These are phyloP conservation scores for Mrakia hoshinonis DNA, from an alignment of 768 basidiomycete species.

Conservation along the genomic window DNA sequence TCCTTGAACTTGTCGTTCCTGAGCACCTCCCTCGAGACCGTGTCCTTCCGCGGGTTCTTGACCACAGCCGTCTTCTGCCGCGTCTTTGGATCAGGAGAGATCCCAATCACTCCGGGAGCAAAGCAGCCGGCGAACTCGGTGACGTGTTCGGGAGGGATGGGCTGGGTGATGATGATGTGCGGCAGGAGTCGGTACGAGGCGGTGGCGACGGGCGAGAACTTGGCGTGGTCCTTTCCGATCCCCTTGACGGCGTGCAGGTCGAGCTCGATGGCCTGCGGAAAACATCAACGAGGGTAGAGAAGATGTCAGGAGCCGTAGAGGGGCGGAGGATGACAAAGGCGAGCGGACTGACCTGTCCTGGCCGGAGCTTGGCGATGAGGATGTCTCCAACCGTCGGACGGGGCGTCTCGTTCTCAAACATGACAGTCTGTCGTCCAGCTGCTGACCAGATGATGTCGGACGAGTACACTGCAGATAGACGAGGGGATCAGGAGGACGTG, in stretches of 20 bases:
- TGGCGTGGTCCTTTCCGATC: constrained; percentile 88
- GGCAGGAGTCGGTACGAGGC: constrained; percentile 92
- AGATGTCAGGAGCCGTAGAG: not conserved
- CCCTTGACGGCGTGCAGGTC: constrained; percentile 88
- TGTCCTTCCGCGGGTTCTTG: constrained; percentile 59
- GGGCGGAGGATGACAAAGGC: not conserved
- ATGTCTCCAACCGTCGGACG: constrained; percentile 69
- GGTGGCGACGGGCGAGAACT: constrained; percentile 92
- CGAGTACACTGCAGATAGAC: constrained; percentile 17
- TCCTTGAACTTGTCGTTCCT: constrained; percentile 84
- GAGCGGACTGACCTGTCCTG: constrained; percentile 57
- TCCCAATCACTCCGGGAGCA: constrained; percentile 50
- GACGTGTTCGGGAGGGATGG: constrained; percentile 66
- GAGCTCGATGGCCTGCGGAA: constrained; percentile 53
- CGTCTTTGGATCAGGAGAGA: constrained; percentile 42
- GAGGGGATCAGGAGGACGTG: not conserved
- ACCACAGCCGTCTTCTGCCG: constrained; percentile 49
- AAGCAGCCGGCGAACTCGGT: constrained; percentile 83
- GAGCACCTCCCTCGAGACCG: constrained; percentile 82
- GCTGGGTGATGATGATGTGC: constrained; percentile 60
- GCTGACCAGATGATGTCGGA: constrained; percentile 22
- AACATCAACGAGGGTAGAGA: not conserved
- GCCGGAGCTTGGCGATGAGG: constrained; percentile 80
- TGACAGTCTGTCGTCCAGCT: constrained; percentile 23
- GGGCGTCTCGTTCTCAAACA: constrained; percentile 43